Conservation (phyloP, 495 filamentous ascomycete genomes). For the Aspergillus cavernicola region DNA sequence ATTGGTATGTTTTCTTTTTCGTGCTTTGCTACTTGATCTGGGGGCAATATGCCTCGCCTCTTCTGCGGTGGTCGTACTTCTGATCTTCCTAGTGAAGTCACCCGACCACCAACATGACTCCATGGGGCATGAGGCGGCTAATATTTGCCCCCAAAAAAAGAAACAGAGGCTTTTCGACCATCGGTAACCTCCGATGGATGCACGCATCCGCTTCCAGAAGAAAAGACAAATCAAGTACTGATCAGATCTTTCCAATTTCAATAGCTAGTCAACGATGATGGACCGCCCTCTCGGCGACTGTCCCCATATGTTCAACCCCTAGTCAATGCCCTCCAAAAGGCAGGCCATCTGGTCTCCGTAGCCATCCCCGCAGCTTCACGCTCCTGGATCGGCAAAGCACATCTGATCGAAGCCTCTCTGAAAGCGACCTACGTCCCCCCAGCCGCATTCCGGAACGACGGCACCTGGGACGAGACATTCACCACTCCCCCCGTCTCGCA, state of each 20-base stretch:
- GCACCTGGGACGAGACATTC: constrained; percentile 34
- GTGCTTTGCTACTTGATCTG: not conserved
- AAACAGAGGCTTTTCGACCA: not conserved
- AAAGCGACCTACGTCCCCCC: constrained; percentile 80
- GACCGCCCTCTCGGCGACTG: constrained; percentile 78
- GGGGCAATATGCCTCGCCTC: constrained; percentile 1
- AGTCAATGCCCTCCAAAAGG: constrained; percentile 67
- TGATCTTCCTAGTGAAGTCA: constrained; percentile 5
- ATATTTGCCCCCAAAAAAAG: not conserved
- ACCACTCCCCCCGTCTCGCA: constrained; percentile 37
- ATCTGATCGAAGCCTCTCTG: constrained; percentile 80
- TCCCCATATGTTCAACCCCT: constrained; percentile 90
- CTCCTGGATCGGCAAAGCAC: constrained; percentile 97
- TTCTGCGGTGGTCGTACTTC: not conserved
- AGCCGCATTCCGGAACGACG: constrained; percentile 53
- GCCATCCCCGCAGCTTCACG: constrained; percentile 86
- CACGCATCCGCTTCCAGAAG: not conserved
- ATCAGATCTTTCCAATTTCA: not conserved
- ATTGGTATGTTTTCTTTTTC: constrained; percentile 37
- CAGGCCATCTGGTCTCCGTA: constrained; percentile 86
- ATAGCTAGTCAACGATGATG: constrained; percentile 89
- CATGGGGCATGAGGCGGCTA: not conserved
- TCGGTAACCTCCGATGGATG: not conserved
- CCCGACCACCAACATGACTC: not conserved
- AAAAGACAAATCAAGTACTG: not conserved